A percentile compares a stretch with the other conserved stretches of the same genome.
These are phyloP conservation scores for Linnemannia zychae DNA, from an alignment of 192 early-diverging fungal genomes.

Conservation along the genomic window DNA sequence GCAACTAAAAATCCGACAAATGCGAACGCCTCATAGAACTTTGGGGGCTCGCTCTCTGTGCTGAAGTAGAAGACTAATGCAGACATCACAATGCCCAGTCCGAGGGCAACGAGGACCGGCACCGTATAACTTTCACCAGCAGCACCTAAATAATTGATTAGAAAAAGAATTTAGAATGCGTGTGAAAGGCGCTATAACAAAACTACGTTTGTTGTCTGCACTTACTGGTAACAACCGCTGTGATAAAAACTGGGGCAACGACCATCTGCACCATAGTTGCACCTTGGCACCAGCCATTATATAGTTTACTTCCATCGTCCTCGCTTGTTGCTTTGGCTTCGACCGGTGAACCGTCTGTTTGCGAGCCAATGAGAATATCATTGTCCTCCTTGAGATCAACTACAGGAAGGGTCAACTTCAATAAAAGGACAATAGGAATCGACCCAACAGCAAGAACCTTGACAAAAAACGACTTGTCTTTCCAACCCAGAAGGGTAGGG, in stretches of 20 bases:
- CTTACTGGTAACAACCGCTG: conserved; percentile 52
- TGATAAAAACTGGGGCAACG: conserved; percentile 66
- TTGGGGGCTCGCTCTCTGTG: conserved; percentile 47
- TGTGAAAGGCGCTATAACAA: not conserved
- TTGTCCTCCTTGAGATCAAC: conserved; percentile 62
- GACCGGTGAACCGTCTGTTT: not conserved
- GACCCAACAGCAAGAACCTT: conserved; percentile 63
- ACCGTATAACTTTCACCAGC: conserved; percentile 9
- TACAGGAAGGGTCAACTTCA: conserved; percentile 76
- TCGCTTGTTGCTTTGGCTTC: conserved; percentile 2
- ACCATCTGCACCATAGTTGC: conserved; percentile 71
- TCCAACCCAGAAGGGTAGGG: conserved; percentile 70
- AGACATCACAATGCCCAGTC: conserved; percentile 39
- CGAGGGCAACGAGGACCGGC: conserved; percentile 37
- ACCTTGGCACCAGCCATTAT: conserved; percentile 62
- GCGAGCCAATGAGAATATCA: not conserved
- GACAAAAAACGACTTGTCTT: conserved; percentile 59
- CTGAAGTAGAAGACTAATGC: conserved; percentile 43
- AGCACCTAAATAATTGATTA: conserved; percentile 25
- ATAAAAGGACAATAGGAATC: conserved; percentile 64
- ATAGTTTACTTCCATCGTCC: conserved; percentile 20
- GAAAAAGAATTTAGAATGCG: not conserved
- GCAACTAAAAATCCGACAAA: conserved; percentile 84
- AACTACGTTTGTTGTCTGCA: not conserved
- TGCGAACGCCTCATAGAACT: conserved; percentile 61